Evolutionary conservation across 2,329 filamentous ascomycete species (phyloP), one percentile per base, ranked within the genome.

Genomic region (Penicillium expansum): DNA sequence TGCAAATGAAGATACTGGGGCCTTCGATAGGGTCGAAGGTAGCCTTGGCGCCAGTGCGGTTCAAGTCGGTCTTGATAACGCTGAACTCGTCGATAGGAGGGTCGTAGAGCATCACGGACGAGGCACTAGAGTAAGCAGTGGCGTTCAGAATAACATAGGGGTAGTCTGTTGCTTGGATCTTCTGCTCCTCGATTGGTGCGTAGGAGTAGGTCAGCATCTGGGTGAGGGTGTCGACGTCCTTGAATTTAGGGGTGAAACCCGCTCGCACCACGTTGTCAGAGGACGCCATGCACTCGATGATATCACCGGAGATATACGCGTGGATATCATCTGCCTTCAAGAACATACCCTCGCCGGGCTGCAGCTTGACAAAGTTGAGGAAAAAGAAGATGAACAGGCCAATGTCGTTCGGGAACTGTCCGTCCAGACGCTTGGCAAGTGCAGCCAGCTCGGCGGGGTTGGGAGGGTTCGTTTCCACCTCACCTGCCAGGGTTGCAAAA

Each of bases 181-280:
- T 97, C 74, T 99, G 94, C 76, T 96, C 87, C 59, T 90, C 87
- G 63, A 97, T 97, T 2, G 94, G 93, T 0, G 94, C 92, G 69
- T 95, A 97, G 67, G 87, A 90, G 80, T 99, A 99, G 0, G 94
- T 99, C 64, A 99, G 79, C 87, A 96, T 96, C 60, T 86, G 83
- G 33, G 93, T 91, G 11, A 99, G 82, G 0, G 92, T 97, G 52
- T 86, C 78, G 22, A 97, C 91, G 67, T 99, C 94, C 79, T 97
- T 97, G 83, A 96, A 99, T 74, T 99, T 99, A 55, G 94, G 94
- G 0, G 94, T 99, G 76, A 99, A 94, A 42, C 94, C 94, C 0
- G 94, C 94, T 55, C 94, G 91, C 50, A 99, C 92, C 35, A 99
- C 94, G 65, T 99, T 99, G 82, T 99, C 94, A n/a, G 91, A 96